Evolutionary conservation across 2,329 filamentous ascomycete species (phyloP).

Genomic region (Ophiosphaerella narmari): DNA sequence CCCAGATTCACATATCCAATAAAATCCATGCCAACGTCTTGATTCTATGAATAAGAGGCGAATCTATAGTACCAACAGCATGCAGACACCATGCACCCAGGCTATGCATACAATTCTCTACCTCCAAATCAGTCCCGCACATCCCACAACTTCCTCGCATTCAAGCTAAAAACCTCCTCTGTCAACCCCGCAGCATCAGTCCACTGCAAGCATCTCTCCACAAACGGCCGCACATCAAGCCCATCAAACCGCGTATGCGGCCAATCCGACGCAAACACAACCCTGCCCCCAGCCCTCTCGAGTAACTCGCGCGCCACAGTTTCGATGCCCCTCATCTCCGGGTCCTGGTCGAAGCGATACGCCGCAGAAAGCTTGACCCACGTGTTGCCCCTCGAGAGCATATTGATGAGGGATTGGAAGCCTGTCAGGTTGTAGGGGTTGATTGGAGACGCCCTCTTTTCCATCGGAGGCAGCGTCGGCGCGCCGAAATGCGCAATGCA

Average conservation of each 20-base stretch:
- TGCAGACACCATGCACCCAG: no score
- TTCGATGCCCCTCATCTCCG: slow-evolving; percentile 52
- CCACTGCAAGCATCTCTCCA: slow-evolving; percentile 59
- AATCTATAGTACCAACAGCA: no score
- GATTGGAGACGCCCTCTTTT: slow-evolving; percentile 17
- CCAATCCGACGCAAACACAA: slow-evolving; percentile 68
- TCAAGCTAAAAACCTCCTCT: slow-evolving; percentile 58
- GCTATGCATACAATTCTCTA: no score
- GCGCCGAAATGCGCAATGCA: slow-evolving; percentile 66
- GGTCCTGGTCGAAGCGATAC: slow-evolving; percentile 58
- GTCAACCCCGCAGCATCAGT: slow-evolving; percentile 52
- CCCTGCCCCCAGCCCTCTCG: slow-evolving; percentile 40
- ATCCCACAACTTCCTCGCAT: slow-evolving; percentile 60
- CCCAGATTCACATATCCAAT: no score
- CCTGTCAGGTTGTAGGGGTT: slow-evolving; percentile 52
- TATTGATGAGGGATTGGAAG: slow-evolving; percentile 54
- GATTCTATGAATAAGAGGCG: no score
- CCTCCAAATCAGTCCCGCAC: slow-evolving; percentile 1
- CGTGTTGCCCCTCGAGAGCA: slow-evolving; percentile 55
- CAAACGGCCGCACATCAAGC: slow-evolving; percentile 60
- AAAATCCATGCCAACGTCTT: no score
- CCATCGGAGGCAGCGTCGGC: slow-evolving; percentile 44
- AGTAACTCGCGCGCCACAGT: slow-evolving; percentile 55
- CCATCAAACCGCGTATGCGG: slow-evolving; percentile 66
- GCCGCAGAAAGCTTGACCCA: slow-evolving; percentile 65